Base-by-base conservation (phyloP, 2,329 filamentous ascomycete genomes). In the Cadophora malorum region DNA sequence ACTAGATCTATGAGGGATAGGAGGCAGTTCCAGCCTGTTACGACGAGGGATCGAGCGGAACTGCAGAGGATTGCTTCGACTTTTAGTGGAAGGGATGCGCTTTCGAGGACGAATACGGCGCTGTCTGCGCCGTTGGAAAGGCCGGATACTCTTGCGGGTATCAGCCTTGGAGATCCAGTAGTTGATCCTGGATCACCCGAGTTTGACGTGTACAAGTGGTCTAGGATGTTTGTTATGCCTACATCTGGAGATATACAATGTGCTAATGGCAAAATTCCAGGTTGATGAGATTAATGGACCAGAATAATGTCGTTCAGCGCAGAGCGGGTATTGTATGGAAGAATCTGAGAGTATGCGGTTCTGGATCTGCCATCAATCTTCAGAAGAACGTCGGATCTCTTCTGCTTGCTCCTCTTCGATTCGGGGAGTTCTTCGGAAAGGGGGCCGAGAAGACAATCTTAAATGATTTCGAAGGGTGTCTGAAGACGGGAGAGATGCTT, bases 301-400 rank as follows among this genome's bases (percentile, higher is more conserved):
- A 83, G 21, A 85, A 90, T 67, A 85, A 86, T 0, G 79, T 89
- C 56, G 83, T 81, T 67, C 79, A 80, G 69, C 84, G 81, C 71
- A 80, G 81, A 7, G 85, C 89, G 0, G 89, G 89, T 3, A 82
- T 92, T 7, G 84, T 85, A 0, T 92, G 88, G 79, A 86, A 86
- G 68, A 83, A 91, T 63, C 82, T 93, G 41, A 86, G 85, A 66
- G 88, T 93, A 0, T 89, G 83, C 6, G 91, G 91, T 0, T 88
- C 88, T 0, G 90, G 90, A 0, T 83, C 85, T 2, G 88, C 89
- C 0, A 76, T 93, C 28, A 89, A 92, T 70, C 80, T 92, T 1
- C 91, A 94, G 75, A 82, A 88, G 65, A 92, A 87, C 2, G 88
- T 93, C 3, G 83, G 81, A 1, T 88, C 88, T 1, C 78, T 87